These are phyloP conservation scores for Apiospora hydei DNA, from an alignment of 2,329 filamentous ascomycete genomes.

Conservation along the genomic window DNA sequence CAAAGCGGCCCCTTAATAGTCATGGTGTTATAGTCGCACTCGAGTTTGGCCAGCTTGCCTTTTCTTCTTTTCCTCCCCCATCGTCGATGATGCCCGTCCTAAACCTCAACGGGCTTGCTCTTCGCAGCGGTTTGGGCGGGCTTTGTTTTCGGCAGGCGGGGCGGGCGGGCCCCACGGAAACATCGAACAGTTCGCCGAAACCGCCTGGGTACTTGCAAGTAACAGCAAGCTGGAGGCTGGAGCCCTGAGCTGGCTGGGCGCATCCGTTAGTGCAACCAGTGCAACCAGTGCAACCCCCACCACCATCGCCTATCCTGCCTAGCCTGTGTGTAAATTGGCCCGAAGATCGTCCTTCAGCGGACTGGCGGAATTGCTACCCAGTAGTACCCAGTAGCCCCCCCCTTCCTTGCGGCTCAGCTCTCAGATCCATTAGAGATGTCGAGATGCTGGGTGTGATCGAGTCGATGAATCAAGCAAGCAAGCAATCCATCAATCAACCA, in stretches of 20 bases:
- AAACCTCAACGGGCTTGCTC: neutral
- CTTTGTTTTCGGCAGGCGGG: slow-evolving; percentile 10
- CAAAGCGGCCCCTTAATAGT: neutral
- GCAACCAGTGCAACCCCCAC: slow-evolving; percentile 7
- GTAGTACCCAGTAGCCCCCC: neutral
- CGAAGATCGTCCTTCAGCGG: slow-evolving; percentile 11
- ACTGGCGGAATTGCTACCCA: slow-evolving; percentile 14
- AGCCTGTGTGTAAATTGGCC: slow-evolving; percentile 4
- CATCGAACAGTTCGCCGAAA: slow-evolving; percentile 4
- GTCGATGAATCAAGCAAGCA: neutral
- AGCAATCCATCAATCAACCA: neutral
- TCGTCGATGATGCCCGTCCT: neutral
- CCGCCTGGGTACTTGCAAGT: neutral
- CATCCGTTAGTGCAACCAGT: neutral
- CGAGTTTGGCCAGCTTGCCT: neutral
- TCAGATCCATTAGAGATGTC: neutral
- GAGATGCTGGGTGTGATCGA: neutral
- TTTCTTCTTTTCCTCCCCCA: neutral
- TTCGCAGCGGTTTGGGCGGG: slow-evolving; percentile 8
- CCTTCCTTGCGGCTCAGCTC: slow-evolving; percentile 18
- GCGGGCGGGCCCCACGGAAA: slow-evolving; percentile 13
- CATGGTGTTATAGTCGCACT: neutral
- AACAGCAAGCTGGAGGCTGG: neutral
- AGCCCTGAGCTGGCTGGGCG: neutral
- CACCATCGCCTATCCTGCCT: neutral